Base-by-base conservation (phyloP, 2,329 filamentous ascomycete species). In the Shiraia bambusicola region DNA sequence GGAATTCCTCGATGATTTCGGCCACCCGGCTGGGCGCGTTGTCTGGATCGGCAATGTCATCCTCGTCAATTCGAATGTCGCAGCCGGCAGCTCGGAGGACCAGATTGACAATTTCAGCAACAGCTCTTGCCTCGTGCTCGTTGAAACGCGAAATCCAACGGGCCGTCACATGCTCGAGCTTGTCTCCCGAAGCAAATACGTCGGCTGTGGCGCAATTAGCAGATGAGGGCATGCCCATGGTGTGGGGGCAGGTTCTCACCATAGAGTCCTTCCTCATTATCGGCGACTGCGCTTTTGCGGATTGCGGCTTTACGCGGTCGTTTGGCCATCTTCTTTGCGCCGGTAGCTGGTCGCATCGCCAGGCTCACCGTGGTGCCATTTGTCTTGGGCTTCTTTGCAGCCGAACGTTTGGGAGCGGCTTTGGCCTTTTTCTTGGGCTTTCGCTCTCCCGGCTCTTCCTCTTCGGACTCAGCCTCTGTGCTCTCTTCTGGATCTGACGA, bases 21-120 rank as follows among this genome's bases (percentile, higher is more conserved):
- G 79, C 76, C 32, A 98, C 74, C 61, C 83, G 84, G 60, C 83
- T 84, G 13, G 87, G 82, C 34, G 86, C 88, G 61, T 93, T 90
- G 65, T 98, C 93, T 6, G 89, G 83, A 64, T 98, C 92, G 52
- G 85, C 83, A 50, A 96, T 88, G 65, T 97, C 90, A 63, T 93
- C 84, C 28, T 81, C 79, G 8, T 84, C 86, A 40, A 98, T 81
- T 53, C 86, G 80, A 39, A 88, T 76, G 40, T 88, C 82, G 65
- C 91, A 95, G 22, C 93, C 93, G 13, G 91, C 83, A 49, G 87
- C 79, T 53, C 76, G 76, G 13, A 85, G 68, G 15, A 83, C 74
- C 40, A 84, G 79, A 58, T 83, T 84, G 61, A 84, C 70, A 37
- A 85, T 61, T 43, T 83, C 78, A 33, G 76, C 72, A 54, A 84